A percentile compares a stretch with the other conserved stretches of the same genome.
phyloP scores from a whole-genome alignment of 176 grass and related monocot genomes.

The Chrysopogon serrulatus region DNA sequence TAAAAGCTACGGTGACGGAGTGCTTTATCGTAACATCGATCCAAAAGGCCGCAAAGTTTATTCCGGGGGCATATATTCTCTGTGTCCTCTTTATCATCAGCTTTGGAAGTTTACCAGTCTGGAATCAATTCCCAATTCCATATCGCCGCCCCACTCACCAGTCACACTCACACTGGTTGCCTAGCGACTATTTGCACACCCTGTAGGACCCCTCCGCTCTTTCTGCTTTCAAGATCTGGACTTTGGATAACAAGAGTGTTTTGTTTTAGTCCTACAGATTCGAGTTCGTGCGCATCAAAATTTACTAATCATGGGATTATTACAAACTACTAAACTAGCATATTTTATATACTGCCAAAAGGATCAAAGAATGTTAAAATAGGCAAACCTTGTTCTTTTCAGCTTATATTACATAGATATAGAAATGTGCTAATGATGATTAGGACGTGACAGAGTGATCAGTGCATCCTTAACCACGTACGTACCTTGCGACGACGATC shows the following conservation, averaged over 20 bases:
- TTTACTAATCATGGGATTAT: background rate
- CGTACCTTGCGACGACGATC: constrained; percentile 54
- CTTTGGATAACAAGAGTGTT: background rate
- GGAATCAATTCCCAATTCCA: constrained; percentile 32
- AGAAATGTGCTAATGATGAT: background rate
- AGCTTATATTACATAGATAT: background rate
- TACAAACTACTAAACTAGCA: background rate
- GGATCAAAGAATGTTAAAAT: background rate
- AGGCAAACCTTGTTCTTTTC: background rate
- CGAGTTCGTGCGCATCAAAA: background rate
- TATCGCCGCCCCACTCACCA: background rate
- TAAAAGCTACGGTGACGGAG: too few relatives aligned
- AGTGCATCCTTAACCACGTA: background rate
- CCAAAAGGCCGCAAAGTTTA: constrained; percentile 10
- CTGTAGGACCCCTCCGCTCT: background rate
- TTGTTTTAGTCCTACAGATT: background rate
- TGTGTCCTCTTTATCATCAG: constrained; percentile 24
- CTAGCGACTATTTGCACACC: background rate
- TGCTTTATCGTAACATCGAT: background rate
- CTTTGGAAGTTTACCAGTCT: constrained; percentile 29
- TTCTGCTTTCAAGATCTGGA: background rate
- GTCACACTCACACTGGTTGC: background rate
- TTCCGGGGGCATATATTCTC: constrained; percentile 28
- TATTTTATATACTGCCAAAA: background rate
- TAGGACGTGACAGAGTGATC: background rate